phyloP scores from a whole-genome alignment of 1,139 yeast genomes.

The Trichomonascaceae sp. region DNA sequence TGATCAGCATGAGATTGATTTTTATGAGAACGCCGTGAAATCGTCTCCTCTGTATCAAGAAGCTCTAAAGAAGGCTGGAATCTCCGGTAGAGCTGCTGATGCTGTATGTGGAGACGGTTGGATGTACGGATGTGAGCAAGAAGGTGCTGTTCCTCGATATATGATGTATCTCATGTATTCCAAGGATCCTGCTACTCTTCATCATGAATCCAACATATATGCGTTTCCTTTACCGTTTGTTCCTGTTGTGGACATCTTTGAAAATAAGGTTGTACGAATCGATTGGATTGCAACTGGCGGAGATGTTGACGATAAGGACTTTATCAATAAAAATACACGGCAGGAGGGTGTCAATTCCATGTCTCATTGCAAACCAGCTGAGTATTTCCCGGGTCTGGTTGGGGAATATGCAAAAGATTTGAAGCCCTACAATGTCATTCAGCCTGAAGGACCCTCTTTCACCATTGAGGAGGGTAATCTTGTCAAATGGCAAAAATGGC shows the following conservation, averaged over 20 bases:
- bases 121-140: conserved; percentile 80
- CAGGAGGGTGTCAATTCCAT: conserved; percentile 58
- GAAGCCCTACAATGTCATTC: conserved; percentile 69
- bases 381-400: conserved; percentile 44
- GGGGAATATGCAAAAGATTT: conserved; percentile 41
- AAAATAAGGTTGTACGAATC: conserved; percentile 62
- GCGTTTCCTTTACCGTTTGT: conserved; percentile 78
- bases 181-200: conserved; percentile 52
- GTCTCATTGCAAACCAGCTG: conserved; percentile 62
- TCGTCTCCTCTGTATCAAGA: conserved; percentile 23
- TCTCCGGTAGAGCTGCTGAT: conserved; percentile 43
- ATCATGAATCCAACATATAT: conserved; percentile 77
- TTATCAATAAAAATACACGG: conserved; percentile 34
- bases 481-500: conserved; percentile 87
- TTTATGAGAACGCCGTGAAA: conserved; percentile 55
- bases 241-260: conserved; percentile 68
- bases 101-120: conserved; percentile 79
- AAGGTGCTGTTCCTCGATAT: conserved; percentile 67
- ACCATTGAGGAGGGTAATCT: conserved; percentile 55
- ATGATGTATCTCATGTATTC: conserved; percentile 71
- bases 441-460: conserved; percentile 87
- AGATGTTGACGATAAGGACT: conserved; percentile 48
- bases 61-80: conserved; percentile 50
- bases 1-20: conserved; percentile 61
- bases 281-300: conserved; percentile 63